Base-by-base conservation (phyloP, 2,329 filamentous ascomycete species). In the Thielaviopsis musarum region DNA sequence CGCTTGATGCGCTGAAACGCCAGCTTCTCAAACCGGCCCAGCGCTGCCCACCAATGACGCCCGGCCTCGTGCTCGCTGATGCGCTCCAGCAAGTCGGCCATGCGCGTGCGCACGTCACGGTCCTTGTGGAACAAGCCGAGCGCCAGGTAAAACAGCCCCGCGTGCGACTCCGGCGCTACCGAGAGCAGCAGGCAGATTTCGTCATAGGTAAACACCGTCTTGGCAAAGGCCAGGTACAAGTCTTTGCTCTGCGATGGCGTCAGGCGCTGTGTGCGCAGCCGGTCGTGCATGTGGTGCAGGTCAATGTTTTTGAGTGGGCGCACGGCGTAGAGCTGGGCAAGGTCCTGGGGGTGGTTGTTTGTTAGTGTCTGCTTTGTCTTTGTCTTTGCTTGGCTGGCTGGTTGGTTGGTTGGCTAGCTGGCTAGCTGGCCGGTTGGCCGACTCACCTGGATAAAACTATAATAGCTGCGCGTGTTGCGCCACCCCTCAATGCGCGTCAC, bases 401-500 rank as follows among this genome's bases (percentile, higher is more conserved):
- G n/a, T 41, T 17, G 34, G 9, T 41, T 26, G 5, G 30, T 5
- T 2, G 30, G 6, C 30, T 7, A 34, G 4, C 30, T 34, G 2
- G 30, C 22, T 52, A n/a, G 9, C 22, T n/a, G 7, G 28, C 49
- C 21, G 13, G 12, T 24, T 19, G 13, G 10, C 21, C 15, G 15
- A 41, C 54, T 60, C 38, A 84, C 88, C 75, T 95, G 88, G 64
- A 97, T 91, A 68, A 89, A 97, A 65, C 88, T 90, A 72, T 94
- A 95, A 69, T 98, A 98, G 67, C 88, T 95, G 62, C 93, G 80
- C 1, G 93, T 97, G 64, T 89, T 94, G 65, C 93, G 83, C 93
- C 93, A 98, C 60, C 91, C 93, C 73, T 98, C 93, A 63, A 98
- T 94, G 60, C 93, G 80, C 60, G 88, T 89, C 54, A 93, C 89